Conservation (phyloP, 2,329 filamentous ascomycete genomes). For the Pseudopithomyces maydicus region DNA sequence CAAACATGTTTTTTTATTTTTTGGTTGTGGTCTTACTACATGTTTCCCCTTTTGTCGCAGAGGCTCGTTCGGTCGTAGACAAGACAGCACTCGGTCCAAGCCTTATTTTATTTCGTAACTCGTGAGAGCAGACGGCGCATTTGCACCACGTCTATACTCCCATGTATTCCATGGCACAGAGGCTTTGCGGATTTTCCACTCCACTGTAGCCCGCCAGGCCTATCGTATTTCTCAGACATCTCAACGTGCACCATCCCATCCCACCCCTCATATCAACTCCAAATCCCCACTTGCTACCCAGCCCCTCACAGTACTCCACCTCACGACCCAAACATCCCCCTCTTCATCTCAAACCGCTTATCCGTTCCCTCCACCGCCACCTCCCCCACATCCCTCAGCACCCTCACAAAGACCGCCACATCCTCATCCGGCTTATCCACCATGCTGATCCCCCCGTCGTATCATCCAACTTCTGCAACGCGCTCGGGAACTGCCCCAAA, state of each 20-base stretch:
- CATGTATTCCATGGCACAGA: no score
- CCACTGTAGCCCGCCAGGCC: not conserved
- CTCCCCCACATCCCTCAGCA: slow-evolving; percentile 66
- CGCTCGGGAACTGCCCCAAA: slow-evolving; percentile 76
- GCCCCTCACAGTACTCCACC: slow-evolving; percentile 63
- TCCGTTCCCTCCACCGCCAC: slow-evolving; percentile 65
- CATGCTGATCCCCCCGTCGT: slow-evolving; percentile 91
- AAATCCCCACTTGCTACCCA: slow-evolving; percentile 77
- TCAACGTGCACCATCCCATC: not conserved
- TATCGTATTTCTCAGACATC: not conserved
- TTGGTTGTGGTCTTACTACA: no score
- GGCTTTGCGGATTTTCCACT: not conserved
- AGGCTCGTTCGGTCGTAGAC: no score
- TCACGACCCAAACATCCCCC: slow-evolving; percentile 63
- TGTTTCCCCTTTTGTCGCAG: no score
- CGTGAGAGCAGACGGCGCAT: no score
- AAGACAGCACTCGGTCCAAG: no score
- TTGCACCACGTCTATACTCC: no score
- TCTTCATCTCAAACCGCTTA: slow-evolving; percentile 50
- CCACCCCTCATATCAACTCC: slow-evolving; percentile 59
- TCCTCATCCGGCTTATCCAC: slow-evolving; percentile 84
- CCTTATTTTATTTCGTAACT: no score
- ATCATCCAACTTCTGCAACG: slow-evolving; percentile 86
- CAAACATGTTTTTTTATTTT: no score
- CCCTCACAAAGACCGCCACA: slow-evolving; percentile 81